phyloP scores from a whole-genome alignment of 2,329 filamentous ascomycete genomes.

The Alternaria incomplexa region DNA sequence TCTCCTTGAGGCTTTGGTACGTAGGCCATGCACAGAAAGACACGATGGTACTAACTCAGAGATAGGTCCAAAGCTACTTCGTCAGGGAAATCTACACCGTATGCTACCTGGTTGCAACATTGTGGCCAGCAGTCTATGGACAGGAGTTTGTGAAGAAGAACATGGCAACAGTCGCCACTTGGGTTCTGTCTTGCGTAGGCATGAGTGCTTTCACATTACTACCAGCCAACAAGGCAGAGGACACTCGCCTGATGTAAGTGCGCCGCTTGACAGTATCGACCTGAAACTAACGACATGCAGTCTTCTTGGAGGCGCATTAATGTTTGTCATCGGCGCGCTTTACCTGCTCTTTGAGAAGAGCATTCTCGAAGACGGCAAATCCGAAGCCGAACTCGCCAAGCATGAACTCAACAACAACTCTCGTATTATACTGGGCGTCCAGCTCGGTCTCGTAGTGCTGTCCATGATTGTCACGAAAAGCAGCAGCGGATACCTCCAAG shows the following conservation, averaged over 20 bases:
- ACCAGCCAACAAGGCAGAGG: slow-evolving; percentile 84
- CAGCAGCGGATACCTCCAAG: slow-evolving; percentile 82
- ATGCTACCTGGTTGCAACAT: slow-evolving; percentile 75
- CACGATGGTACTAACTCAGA: slow-evolving; percentile 1
- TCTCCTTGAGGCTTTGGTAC: slow-evolving; percentile 75
- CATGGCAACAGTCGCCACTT: slow-evolving; percentile 67
- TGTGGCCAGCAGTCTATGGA: slow-evolving; percentile 82
- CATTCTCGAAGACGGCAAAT: slow-evolving; percentile 55
- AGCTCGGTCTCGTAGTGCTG: slow-evolving; percentile 78
- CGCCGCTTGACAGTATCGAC: no score
- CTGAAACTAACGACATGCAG: slow-evolving; percentile 52
- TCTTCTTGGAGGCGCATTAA: slow-evolving; percentile 75
- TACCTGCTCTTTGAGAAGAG: slow-evolving; percentile 82
- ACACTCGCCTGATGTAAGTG: slow-evolving; percentile 73
- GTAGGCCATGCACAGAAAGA: slow-evolving; percentile 12
- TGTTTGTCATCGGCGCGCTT: slow-evolving; percentile 75
- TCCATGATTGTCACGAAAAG: slow-evolving; percentile 87
- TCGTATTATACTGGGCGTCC: slow-evolving; percentile 68
- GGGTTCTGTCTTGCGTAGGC: slow-evolving; percentile 75
- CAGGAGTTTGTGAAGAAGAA: slow-evolving; percentile 73
- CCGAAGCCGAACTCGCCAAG: slow-evolving; percentile 36
- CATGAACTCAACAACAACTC: slow-evolving; percentile 56
- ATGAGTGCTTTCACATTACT: slow-evolving; percentile 94
- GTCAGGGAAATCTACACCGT: slow-evolving; percentile 84
- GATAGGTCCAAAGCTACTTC: slow-evolving; percentile 87